A percentile compares a stretch with the other conserved stretches of the same genome.
These are phyloP conservation scores for Dactylellina haptotyla DNA, from an alignment of 2,329 filamentous ascomycete species.

Conservation along the genomic window DNA sequence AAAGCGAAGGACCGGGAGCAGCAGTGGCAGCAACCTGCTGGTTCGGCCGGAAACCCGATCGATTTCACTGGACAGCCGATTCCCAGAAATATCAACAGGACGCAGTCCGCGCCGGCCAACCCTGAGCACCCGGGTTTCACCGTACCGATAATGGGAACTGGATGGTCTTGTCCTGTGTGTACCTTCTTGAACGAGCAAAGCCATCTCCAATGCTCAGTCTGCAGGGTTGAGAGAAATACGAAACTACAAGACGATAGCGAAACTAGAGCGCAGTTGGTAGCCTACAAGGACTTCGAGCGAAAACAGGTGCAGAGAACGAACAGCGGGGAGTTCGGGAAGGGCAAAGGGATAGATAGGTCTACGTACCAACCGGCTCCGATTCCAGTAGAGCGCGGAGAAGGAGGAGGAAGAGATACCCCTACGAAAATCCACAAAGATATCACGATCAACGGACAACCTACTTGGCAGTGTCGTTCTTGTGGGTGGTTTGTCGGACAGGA, in stretches of 20 bases:
- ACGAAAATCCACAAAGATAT: slow-evolving; percentile 24
- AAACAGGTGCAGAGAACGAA: slow-evolving; percentile 13
- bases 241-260: slow-evolving; percentile 21
- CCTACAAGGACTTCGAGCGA: slow-evolving; percentile 32
- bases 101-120: slow-evolving; percentile 33
- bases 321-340: slow-evolving; percentile 6
- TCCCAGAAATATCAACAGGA: slow-evolving; percentile 18
- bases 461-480: slow-evolving; percentile 47
- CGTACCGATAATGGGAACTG: slow-evolving; percentile 17
- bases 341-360: slow-evolving; percentile 34
- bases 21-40: slow-evolving; percentile 1
- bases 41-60: not conserved
- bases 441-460: slow-evolving; percentile 43
- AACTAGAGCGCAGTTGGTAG: slow-evolving; percentile 35
- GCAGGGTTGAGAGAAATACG: slow-evolving; percentile 35
- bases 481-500: slow-evolving; percentile 48
- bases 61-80: not conserved
- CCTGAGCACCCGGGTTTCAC: slow-evolving; percentile 17
- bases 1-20: slow-evolving; percentile 17
- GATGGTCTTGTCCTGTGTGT: slow-evolving; percentile 34
- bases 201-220: slow-evolving; percentile 44
- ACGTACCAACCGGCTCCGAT: not conserved
- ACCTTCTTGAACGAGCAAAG: slow-evolving; percentile 48
- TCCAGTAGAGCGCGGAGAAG: not conserved
- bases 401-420: not conserved